Conservation (phyloP, 2,329 filamentous ascomycete genomes). For the Ceratocystis colombiana region DNA sequence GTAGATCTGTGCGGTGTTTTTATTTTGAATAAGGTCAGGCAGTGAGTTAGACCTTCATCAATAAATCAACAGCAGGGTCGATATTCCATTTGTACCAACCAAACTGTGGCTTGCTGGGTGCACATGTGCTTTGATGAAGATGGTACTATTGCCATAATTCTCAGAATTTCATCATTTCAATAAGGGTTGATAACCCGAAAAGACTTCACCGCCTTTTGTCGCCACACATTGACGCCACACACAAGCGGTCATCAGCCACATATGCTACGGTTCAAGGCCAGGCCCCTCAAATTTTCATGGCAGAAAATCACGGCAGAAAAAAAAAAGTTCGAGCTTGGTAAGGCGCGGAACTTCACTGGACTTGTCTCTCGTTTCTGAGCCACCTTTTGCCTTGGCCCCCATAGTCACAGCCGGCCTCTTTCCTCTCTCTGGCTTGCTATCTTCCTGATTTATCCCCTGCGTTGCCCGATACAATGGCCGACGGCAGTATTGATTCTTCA, state of each 20-base stretch:
- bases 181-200: not conserved
- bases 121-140: too few species aligned
- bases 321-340: slow-evolving; percentile 23
- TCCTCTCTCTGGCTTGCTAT: not conserved
- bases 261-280: not conserved
- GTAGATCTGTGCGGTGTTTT: slow-evolving; percentile 1
- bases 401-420: not conserved
- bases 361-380: not conserved
- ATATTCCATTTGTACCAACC: too few species aligned
- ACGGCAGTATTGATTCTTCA: slow-evolving; percentile 39
- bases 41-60: not conserved
- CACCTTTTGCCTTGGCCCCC: too few species aligned
- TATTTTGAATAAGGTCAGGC: too few species aligned
- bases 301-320: slow-evolving; percentile 23
- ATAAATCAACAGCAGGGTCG: too few species aligned
- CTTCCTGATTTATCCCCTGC: not conserved
- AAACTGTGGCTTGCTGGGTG: too few species aligned
- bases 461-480: slow-evolving; percentile 25
- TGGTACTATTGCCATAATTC: too few species aligned
- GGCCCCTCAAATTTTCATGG: slow-evolving; percentile 25
- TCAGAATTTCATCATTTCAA: too few species aligned
- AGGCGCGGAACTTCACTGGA: not conserved
- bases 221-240: slow-evolving; percentile 10
- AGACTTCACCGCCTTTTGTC: slow-evolving; percentile 1
- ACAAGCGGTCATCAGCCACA: slow-evolving; percentile 16